Evolutionary conservation across 2,329 filamentous ascomycete genomes (phyloP).

Genomic region (Trichoderma sp.): DNA sequence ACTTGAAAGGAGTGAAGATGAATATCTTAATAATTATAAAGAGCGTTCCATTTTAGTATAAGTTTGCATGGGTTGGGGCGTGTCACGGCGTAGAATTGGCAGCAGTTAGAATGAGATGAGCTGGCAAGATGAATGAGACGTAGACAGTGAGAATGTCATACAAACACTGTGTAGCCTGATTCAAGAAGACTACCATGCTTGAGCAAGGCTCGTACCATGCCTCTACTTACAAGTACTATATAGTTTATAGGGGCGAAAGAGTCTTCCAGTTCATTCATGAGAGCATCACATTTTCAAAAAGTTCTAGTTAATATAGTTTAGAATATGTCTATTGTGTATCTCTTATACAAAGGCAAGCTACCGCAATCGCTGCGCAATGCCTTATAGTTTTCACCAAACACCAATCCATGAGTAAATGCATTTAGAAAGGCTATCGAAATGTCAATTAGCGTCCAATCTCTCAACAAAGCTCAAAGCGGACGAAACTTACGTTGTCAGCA

Average conservation of each 20-base stretch:
- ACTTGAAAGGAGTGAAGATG: neutral
- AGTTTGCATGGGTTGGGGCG: neutral
- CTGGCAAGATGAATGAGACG: slow-evolving; percentile 12
- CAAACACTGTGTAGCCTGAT: neutral
- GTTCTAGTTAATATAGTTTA: neutral
- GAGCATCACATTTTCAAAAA: neutral
- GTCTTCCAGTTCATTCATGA: neutral
- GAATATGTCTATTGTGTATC: slow-evolving; percentile 44
- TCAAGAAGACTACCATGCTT: neutral
- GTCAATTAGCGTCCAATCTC: slow-evolving; percentile 33
- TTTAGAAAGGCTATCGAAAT: slow-evolving; percentile 47
- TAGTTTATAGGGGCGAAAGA: neutral
- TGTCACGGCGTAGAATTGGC: neutral
- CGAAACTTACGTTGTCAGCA: slow-evolving; percentile 63
- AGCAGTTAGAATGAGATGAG: slow-evolving; percentile 28
- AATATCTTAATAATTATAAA: neutral
- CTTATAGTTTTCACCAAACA: slow-evolving; percentile 36
- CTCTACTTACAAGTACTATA: neutral
- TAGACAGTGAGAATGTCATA: neutral
- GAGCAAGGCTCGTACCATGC: too few relatives aligned
- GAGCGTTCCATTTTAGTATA: neutral
- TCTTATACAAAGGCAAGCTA: slow-evolving; percentile 45
- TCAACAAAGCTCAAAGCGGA: neutral
- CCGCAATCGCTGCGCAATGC: slow-evolving; percentile 33
- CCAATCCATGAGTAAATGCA: neutral